Evolutionary conservation across 1,284 basidiomycete genomes (phyloP), one percentile per base, ranked within the genome.

Genomic region (Trametes versicolor): DNA sequence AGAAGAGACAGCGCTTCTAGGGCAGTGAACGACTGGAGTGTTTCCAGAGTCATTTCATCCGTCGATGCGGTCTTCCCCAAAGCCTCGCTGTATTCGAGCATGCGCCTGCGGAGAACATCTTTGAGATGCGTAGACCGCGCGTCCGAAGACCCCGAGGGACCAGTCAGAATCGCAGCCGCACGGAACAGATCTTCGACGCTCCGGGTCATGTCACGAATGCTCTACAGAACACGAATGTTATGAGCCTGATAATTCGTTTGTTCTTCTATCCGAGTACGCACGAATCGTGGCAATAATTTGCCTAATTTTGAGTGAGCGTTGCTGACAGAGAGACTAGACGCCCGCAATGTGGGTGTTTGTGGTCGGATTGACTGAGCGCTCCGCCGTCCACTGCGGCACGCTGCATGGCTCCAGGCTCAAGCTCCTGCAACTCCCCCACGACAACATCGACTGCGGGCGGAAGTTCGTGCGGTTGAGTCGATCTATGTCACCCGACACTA

Each of bases 21-120:
- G 10, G 89, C 89, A 0, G 89, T 89, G 63, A 80, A 74, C 12
- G 85, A 73, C 67, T 90, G 84, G 12, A 85, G 72, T 7, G 81
- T 77, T 47, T 83, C 79, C 37, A 83, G 67, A 1, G 82, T 76
- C 5, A 62, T 57, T 2, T 75, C 71, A 15, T 59, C 59, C 2
- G 25, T 21, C 0, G 23, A n/a, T 15, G 7, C 5, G 0, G 25
- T 0, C 17, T 50, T 23, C 2, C 62, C 54, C n/a, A 58, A 2
- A 2, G 58, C 13, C 3, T 41, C 37, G 36, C 32, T 29, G 23
- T 64, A 69, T 6, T 62, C 62, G 4, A 49, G 21, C 4, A 70
- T 17, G 4, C 65, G 56, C 17, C 60, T 57, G 4, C 39, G 54
- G 7, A 70, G 63, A 27, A 70, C 47, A n/a, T 45, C 54, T 17